A percentile compares a stretch with the other conserved stretches of the same genome.
phyloP scores from a whole-genome alignment of 176 grass and related monocot genomes.

The Musa itinerans region DNA sequence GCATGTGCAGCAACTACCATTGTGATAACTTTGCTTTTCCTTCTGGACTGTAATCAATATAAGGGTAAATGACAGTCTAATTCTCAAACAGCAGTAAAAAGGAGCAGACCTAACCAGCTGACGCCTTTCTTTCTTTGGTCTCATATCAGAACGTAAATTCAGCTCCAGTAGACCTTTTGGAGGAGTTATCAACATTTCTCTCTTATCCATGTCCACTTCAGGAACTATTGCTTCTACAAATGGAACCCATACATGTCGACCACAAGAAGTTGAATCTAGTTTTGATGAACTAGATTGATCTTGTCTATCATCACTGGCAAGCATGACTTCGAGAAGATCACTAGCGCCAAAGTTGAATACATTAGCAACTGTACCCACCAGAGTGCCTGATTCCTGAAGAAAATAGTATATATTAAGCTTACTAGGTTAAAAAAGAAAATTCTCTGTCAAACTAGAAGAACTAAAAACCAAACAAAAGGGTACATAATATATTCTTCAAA shows the following conservation, averaged over 20 bases:
- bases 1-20: neutral
- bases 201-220: constrained; percentile 62
- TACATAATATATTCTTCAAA: neutral
- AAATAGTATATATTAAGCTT: constrained; percentile 5
- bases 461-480: neutral
- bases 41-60: neutral
- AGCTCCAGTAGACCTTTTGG: constrained; percentile 89
- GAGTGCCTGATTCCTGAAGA: constrained; percentile 58
- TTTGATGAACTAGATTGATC: constrained; percentile 20
- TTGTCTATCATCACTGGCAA: constrained; percentile 14
- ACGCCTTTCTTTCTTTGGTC: constrained; percentile 84
- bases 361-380: constrained; percentile 60
- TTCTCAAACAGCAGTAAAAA: constrained; percentile 5
- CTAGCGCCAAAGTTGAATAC: constrained; percentile 70
- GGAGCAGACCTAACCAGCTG: constrained; percentile 81
- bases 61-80: neutral
- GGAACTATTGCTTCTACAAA: constrained; percentile 91
- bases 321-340: constrained; percentile 71
- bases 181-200: constrained; percentile 85
- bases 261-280: constrained; percentile 29
- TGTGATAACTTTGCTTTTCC: neutral
- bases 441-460: neutral
- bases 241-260: constrained; percentile 68
- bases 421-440: neutral
- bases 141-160: constrained; percentile 56